Percentiles rank a stretch among this genome's conserved stretches.
phyloP scores from a whole-genome alignment of 2,329 filamentous ascomycete species.

The Phyllosticta ampelicida region DNA sequence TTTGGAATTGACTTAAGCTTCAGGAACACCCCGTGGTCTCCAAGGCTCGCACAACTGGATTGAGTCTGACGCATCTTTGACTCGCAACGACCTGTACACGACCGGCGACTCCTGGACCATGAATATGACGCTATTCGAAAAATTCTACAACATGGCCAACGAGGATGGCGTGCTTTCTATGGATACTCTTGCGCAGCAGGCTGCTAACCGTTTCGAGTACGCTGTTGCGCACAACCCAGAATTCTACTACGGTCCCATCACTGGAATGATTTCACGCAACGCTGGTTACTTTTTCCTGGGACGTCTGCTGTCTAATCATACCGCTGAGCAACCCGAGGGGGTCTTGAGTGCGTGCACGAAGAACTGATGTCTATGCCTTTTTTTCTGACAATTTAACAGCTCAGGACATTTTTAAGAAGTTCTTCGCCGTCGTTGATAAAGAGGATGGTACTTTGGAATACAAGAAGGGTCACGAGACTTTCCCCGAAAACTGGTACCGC shows the following conservation, averaged over 20 bases:
- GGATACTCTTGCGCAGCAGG: conserved; percentile 19
- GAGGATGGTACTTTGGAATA: conserved; percentile 29
- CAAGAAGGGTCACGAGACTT: conserved; percentile 39
- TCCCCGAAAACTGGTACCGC: conserved; percentile 45
- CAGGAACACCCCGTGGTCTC: conserved; percentile 37
- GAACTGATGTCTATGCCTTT: conserved; percentile 16
- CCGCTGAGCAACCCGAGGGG: conserved; percentile 23
- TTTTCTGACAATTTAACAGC: conserved; percentile 8
- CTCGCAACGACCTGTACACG: conserved; percentile 43
- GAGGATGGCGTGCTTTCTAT: conserved; percentile 16
- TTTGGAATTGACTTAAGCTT: conserved; percentile 4
- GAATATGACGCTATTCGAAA: conserved; percentile 42
- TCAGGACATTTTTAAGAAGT: conserved; percentile 31
- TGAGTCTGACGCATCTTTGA: conserved; percentile 44
- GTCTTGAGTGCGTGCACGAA: conserved; percentile 17
- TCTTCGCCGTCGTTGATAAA: conserved; percentile 37
- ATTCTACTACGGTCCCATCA: conserved; percentile 44
- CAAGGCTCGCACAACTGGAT: conserved; percentile 45
- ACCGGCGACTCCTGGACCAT: conserved; percentile 41
- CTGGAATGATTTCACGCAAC: conserved; percentile 38
- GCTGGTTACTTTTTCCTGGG: conserved; percentile 29
- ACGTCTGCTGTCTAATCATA: conserved; percentile 25
- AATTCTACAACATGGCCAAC: conserved; percentile 29
- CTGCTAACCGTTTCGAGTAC: conserved; percentile 32
- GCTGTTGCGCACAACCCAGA: conserved; percentile 40